These are phyloP conservation scores for Aspergillus oerlinghausenensis DNA, from an alignment of 2,329 filamentous ascomycete genomes.

Conservation along the genomic window DNA sequence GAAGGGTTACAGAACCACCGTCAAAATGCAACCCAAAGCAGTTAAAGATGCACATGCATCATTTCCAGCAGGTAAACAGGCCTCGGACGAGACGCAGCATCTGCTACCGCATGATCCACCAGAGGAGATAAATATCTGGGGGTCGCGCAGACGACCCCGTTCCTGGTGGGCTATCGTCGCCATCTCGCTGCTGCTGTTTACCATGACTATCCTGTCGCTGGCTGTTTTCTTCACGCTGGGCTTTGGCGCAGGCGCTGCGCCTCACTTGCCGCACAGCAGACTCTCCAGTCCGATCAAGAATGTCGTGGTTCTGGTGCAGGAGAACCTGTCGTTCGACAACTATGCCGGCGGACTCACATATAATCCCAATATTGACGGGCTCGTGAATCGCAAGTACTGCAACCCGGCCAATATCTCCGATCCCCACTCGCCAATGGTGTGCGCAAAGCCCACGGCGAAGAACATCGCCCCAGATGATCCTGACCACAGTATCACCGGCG, in stretches of 20 bases:
- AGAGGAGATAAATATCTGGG: not conserved
- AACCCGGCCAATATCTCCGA: conserved; percentile 35
- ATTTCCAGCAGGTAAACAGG: not conserved
- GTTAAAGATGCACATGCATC: not conserved
- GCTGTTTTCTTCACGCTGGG: conserved; percentile 10
- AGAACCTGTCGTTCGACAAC: conserved; percentile 40
- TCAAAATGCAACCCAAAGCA: not conserved
- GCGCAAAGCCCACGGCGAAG: conserved; percentile 34
- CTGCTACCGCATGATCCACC: not conserved
- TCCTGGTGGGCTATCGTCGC: not conserved
- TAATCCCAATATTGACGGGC: conserved; percentile 33
- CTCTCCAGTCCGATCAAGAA: conserved; percentile 41
- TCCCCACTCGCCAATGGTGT: conserved; percentile 26
- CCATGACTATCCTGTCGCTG: conserved; percentile 8
- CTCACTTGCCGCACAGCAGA: not conserved
- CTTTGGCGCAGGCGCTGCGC: conserved; percentile 5
- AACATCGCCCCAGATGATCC: conserved; percentile 41
- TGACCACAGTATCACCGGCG: conserved; percentile 41
- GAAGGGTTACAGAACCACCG: not conserved
- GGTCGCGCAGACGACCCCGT: not conserved
- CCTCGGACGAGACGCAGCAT: not conserved
- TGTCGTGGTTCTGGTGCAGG: conserved; percentile 45
- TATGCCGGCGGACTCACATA: conserved; percentile 40
- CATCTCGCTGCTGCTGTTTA: conserved; percentile 3
- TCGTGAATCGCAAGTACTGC: conserved; percentile 30